These are phyloP conservation scores for Melocanna baccifera DNA, from an alignment of 176 grass and related monocot species.

Conservation along the genomic window DNA sequence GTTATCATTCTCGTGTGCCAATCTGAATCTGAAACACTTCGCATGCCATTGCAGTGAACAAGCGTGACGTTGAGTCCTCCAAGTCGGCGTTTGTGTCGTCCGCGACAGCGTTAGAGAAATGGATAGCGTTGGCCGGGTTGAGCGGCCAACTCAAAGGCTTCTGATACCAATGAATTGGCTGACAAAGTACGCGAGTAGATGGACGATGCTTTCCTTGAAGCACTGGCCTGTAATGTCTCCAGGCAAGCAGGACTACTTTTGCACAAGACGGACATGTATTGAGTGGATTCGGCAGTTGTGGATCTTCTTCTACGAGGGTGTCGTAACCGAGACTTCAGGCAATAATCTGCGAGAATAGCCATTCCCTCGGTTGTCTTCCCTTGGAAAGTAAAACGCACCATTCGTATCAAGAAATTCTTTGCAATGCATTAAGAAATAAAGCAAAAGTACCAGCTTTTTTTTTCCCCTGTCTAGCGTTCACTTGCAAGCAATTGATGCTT, in stretches of 20 bases:
- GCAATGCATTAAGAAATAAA: background rate
- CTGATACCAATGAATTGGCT: background rate
- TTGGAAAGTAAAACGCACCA: background rate
- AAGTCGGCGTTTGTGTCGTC: constrained; percentile 84
- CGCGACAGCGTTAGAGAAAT: constrained; percentile 78
- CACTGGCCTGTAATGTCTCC: background rate
- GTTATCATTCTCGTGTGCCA: background rate
- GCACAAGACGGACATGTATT: background rate
- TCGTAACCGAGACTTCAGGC: background rate
- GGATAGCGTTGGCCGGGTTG: constrained; percentile 67
- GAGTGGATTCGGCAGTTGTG: background rate
- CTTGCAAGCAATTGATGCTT: background rate
- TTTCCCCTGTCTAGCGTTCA: background rate
- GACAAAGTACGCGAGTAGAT: background rate
- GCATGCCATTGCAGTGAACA: constrained; percentile 53
- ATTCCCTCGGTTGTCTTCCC: background rate
- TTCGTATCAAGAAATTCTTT: constrained; percentile 6
- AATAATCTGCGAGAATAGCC: constrained; percentile 2
- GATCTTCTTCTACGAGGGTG: constrained; percentile 32
- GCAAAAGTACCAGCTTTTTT: background rate
- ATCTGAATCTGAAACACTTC: background rate
- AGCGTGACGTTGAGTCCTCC: constrained; percentile 64
- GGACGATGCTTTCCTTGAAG: constrained; percentile 16
- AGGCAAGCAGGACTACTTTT: background rate
- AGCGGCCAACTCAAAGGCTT: constrained; percentile 75